Percentiles rank a stretch among this genome's conserved stretches.
phyloP scores from a whole-genome alignment of 1,284 basidiomycete genomes.

The Meripilus lineatus region DNA sequence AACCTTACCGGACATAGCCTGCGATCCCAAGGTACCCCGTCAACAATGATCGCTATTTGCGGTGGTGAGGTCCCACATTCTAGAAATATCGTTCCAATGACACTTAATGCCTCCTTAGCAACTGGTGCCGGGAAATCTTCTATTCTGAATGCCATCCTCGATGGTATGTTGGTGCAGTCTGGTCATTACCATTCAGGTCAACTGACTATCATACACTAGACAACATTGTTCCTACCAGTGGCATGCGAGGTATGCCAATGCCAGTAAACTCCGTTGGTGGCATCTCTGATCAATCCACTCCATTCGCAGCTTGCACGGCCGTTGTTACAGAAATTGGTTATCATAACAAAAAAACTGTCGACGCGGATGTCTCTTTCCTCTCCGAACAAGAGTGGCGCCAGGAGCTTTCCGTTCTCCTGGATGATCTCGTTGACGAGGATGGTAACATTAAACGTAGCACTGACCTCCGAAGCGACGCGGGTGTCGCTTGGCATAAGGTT shows the following conservation, averaged over 20 bases:
- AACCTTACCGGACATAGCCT: constrained; percentile 31
- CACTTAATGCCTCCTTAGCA: constrained; percentile 27
- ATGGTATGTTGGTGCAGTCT: constrained; percentile 33
- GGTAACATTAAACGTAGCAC: constrained; percentile 47
- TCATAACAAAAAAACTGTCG: constrained; percentile 48
- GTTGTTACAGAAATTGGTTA: constrained; percentile 61
- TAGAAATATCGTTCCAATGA: constrained; percentile 3
- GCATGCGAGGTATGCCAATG: constrained; percentile 48
- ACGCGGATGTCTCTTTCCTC: constrained; percentile 55
- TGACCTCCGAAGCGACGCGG: constrained; percentile 54
- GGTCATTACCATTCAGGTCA: constrained; percentile 3
- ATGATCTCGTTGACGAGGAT: constrained; percentile 55
- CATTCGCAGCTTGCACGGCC: constrained; percentile 52
- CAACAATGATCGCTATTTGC: constrained; percentile 56
- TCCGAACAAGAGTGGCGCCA: constrained; percentile 50
- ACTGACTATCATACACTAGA: constrained; percentile 29
- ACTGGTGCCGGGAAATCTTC: constrained; percentile 62
- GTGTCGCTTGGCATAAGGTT: constrained; percentile 56
- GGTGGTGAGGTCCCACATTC: constrained; percentile 37
- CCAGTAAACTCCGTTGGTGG: background rate
- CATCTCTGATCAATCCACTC: constrained; percentile 7
- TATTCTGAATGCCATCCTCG: constrained; percentile 53
- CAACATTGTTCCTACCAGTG: constrained; percentile 59
- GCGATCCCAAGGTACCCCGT: constrained; percentile 43
- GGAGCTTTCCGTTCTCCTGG: constrained; percentile 48